These are phyloP conservation scores for Alternaria triticimaculans DNA, from an alignment of 2,329 filamentous ascomycete genomes.

Conservation along the genomic window DNA sequence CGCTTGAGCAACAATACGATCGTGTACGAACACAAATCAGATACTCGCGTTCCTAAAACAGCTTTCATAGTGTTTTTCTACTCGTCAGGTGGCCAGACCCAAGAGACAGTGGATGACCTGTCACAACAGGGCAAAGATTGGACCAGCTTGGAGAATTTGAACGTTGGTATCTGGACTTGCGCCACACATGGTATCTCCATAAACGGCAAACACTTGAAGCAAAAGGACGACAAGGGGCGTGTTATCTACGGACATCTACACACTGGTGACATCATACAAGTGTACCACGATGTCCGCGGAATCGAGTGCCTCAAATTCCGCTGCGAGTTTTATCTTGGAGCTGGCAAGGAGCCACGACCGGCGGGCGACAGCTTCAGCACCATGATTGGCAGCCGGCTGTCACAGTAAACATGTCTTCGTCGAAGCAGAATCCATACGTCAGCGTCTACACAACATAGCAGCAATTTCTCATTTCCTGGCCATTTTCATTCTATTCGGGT, in stretches of 20 bases:
- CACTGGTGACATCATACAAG: constrained; percentile 76
- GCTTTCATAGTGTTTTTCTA: constrained; percentile 73
- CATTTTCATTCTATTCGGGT: background rate
- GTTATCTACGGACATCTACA: constrained; percentile 71
- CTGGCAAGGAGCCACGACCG: constrained; percentile 38
- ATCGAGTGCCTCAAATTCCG: constrained; percentile 50
- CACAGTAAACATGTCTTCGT: background rate
- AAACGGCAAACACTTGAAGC: constrained; percentile 72
- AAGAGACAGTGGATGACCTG: constrained; percentile 61
- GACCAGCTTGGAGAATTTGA: constrained; percentile 61
- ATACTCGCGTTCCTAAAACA: constrained; percentile 79
- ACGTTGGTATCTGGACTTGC: constrained; percentile 79
- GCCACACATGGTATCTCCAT: constrained; percentile 77
- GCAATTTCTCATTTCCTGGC: background rate
- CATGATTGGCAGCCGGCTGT: constrained; percentile 21
- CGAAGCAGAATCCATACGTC: background rate
- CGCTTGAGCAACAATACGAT: constrained; percentile 72
- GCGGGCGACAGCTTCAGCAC: constrained; percentile 36
- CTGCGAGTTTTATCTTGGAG: constrained; percentile 53
- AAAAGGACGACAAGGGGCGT: constrained; percentile 59
- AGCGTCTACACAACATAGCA: background rate
- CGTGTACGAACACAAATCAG: constrained; percentile 66
- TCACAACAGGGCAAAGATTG: constrained; percentile 59
- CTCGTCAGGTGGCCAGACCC: constrained; percentile 70
- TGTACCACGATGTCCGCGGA: constrained; percentile 64